Base-by-base conservation (phyloP, 345 rosid genomes). In the Boechera stricta region DNA sequence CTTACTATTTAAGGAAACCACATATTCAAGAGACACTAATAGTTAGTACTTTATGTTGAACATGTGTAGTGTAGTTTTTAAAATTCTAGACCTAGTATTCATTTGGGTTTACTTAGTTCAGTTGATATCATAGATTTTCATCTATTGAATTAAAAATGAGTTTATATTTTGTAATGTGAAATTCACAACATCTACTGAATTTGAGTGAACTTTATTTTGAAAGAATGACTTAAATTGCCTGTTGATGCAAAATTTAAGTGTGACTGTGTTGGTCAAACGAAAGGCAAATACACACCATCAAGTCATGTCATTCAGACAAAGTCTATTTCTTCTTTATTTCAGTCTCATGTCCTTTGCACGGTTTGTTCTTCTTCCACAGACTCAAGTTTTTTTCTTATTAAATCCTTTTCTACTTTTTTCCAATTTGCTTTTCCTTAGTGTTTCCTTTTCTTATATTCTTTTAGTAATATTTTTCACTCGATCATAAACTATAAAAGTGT, bases 201-300 rank as follows among this genome's bases (percentile, higher is more conserved):
- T 51, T 16, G 44, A 60, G 28, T 53, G 49, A 69, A 39, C 47
- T 28, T 16, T 68, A 11, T 41, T 9, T 39, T 39, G 42, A 10
- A 12, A 39, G 42, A 9, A 39, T 39, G 42, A 10, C 11, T 39
- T 39, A 68, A 21, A 18, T 49, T 48, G 29, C 45, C 29, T 60
- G 28, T 60, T 10, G 48, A 60, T 10, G 45, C 55, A 68, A 59
- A 62, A 61, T 32, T 5, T 70, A 44, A 65, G 64, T 26, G 64
- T 18, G 36, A 76, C 78, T 77, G 71, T 83, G 15, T 79, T 69
- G 71, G 84, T 77, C 81, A 78, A 78, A 72, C 24, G 39, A 71
- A 72, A 71, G 71, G 70, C 72, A 71, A 38, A 78, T 67, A 67
- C 26, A 78, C 68, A 78, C 28, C 47, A 77, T 64, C 81, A 71